Percentiles rank a stretch among this genome's conserved stretches.
Conservation (phyloP, 306 rosid species). For the Ormosia semicastrata region DNA sequence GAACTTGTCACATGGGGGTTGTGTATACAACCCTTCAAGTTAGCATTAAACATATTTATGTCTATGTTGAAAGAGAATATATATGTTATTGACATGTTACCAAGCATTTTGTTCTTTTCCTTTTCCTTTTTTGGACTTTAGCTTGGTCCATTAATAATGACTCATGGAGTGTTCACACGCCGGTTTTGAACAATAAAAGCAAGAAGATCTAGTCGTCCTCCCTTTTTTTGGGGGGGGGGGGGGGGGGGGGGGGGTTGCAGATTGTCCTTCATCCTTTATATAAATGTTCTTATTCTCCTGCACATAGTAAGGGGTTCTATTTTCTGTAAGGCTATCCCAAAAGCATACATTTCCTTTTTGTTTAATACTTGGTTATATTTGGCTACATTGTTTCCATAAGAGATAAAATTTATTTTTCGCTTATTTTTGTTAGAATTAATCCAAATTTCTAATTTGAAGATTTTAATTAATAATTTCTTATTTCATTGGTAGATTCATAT, state of each 20-base stretch:
- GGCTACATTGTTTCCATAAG: not conserved
- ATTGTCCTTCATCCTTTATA: slow-evolving; percentile 4
- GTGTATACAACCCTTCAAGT: slow-evolving; percentile 31
- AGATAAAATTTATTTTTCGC: not conserved
- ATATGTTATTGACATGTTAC: slow-evolving; percentile 16
- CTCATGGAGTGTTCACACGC: slow-evolving; percentile 36
- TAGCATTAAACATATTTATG: slow-evolving; percentile 24
- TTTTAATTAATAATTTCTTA: too few relatives aligned
- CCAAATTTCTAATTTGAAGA: too few relatives aligned
- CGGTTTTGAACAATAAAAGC: not conserved
- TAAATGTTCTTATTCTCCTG: not conserved
- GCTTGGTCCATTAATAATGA: slow-evolving; percentile 39
- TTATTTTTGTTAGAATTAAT: too few relatives aligned
- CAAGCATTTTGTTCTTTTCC: slow-evolving; percentile 34
- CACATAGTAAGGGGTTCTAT: not conserved
- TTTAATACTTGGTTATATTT: not conserved
- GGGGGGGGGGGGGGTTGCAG: too few relatives aligned
- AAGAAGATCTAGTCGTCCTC: slow-evolving; percentile 18
- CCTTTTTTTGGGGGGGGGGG: not conserved
- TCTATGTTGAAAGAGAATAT: slow-evolving; percentile 22
- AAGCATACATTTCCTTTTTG: not conserved
- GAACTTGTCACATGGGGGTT: slow-evolving; percentile 34
- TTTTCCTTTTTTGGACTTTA: slow-evolving; percentile 31
- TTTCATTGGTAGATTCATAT: too few relatives aligned
- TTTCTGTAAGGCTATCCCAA: not conserved